phyloP scores from a whole-genome alignment of 371 early-diverging fungal genomes.

The Funneliformis caledonium region DNA sequence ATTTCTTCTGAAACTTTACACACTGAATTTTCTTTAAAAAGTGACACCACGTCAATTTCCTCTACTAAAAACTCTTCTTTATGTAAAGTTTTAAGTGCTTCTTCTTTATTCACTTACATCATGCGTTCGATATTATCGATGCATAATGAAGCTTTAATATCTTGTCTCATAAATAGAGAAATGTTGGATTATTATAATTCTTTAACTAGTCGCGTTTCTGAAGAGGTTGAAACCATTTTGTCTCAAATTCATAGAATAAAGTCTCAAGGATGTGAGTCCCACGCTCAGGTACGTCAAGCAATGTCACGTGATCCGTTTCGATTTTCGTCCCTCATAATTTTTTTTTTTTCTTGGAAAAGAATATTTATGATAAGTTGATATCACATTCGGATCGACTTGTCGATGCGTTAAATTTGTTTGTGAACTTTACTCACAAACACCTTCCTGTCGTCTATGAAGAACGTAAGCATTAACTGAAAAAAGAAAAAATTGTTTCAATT shows the following conservation, averaged over 20 bases:
- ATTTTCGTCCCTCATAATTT: background rate
- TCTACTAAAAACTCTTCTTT: slow-evolving; percentile 8
- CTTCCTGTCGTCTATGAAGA: slow-evolving; percentile 15
- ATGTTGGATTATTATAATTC: slow-evolving; percentile 24
- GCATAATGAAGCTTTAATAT: slow-evolving; percentile 25
- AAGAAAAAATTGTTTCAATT: no score
- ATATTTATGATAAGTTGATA: slow-evolving; percentile 4
- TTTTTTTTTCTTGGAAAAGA: background rate
- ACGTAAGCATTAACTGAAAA: background rate
- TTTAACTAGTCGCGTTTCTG: background rate
- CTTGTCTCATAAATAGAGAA: background rate
- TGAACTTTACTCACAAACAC: slow-evolving; percentile 13
- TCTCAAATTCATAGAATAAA: slow-evolving; percentile 5
- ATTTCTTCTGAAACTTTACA: background rate
- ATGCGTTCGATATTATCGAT: slow-evolving; percentile 6
- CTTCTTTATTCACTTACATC: background rate
- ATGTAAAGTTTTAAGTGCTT: slow-evolving; percentile 27
- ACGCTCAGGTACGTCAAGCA: background rate
- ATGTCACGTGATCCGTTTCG: no score
- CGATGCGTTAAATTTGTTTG: slow-evolving; percentile 19
- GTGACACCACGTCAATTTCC: background rate
- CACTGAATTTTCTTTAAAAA: background rate
- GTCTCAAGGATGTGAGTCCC: background rate
- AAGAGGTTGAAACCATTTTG: background rate
- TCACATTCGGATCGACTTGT: slow-evolving; percentile 12